Base-by-base conservation (phyloP, 495 filamentous ascomycete genomes). In the Annulohypoxylon nitens region DNA sequence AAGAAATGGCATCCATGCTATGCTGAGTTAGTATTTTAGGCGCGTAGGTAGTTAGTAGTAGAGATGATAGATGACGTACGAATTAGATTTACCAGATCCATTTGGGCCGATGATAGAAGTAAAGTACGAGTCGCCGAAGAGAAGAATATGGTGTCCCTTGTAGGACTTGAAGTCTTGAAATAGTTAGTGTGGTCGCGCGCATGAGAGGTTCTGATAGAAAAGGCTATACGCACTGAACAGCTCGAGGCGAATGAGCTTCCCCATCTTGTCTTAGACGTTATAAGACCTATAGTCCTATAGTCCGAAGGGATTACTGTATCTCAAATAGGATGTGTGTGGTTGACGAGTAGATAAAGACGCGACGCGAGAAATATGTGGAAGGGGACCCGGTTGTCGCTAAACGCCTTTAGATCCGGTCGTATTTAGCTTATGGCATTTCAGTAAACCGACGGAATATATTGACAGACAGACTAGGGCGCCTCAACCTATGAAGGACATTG, bases 21-120 rank as follows among this genome's bases (percentile, higher is more conserved):
- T 30, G 67, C 26, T 16, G 16, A 39, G 51, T 58, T 7, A 69
- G 18, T 8, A 70, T 25, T 57, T 26, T 41, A 43, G 57, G 65
- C 51, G 65, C 50, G 30, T 51, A 53, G 14, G 14, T 4, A 34
- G 10, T 6, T 8, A 47, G 30, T 12, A 43, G 10, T 60, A 50
- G 26, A 11, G 53, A 18, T 23, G n/a, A 33, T 11, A 33, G 25
- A 43, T 61, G 30, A 87, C 91, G 79, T 82, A 97, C 94, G 95
- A 98, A 79, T 99, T 99, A n/a, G 97, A 98, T 83, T 99, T 99
- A 34, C 96, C 96, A 54, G 97, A 98, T 82, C 96, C 96, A 93
- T 99, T 99, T 75, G 96, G 96, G 16, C 96, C 96, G 77, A 99
- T 97, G 78, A 99, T 97, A 30, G 96, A 99, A 48, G 96, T 99